Percentiles rank a stretch among this genome's conserved stretches.
phyloP scores from a whole-genome alignment of 2,329 filamentous ascomycete species.

The Curvularia sp. region DNA sequence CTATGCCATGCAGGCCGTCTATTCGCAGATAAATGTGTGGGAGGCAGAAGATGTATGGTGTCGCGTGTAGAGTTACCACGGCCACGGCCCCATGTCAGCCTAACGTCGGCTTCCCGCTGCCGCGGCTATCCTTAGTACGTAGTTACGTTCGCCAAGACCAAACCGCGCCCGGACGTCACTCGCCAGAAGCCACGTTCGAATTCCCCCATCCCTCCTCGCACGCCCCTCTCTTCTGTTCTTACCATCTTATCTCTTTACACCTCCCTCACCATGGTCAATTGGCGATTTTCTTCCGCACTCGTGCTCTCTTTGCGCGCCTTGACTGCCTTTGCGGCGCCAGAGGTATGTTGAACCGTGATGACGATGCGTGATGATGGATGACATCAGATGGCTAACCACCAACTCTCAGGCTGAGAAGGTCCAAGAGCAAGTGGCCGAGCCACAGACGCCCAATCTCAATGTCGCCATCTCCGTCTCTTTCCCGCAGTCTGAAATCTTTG shows the following conservation, averaged over 20 bases:
- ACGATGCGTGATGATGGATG: constrained; percentile 45
- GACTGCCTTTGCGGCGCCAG: constrained; percentile 67
- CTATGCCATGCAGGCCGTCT: not conserved
- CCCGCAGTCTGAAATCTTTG: constrained; percentile 80
- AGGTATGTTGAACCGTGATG: constrained; percentile 58
- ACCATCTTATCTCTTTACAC: constrained; percentile 23
- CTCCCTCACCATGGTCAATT: constrained; percentile 69
- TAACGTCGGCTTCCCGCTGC: constrained; percentile 25
- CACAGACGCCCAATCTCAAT: constrained; percentile 66
- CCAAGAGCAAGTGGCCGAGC: constrained; percentile 64
- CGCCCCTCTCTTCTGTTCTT: constrained; percentile 13
- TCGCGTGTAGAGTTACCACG: constrained; percentile 12
- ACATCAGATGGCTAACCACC: constrained; percentile 43
- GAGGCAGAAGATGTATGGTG: not conserved
- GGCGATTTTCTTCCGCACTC: constrained; percentile 75
- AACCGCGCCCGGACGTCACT: constrained; percentile 31
- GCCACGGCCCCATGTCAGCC: not conserved
- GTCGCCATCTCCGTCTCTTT: constrained; percentile 66
- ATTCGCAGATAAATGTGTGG: not conserved
- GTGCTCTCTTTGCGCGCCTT: constrained; percentile 74
- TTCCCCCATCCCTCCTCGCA: constrained; percentile 25
- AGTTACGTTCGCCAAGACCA: constrained; percentile 26
- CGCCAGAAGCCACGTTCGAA: constrained; percentile 45
- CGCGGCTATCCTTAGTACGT: constrained; percentile 19
- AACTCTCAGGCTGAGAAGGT: constrained; percentile 44